Conservation (phyloP, 164 flowering plant species). For the Chimonanthus salicifolius region DNA sequence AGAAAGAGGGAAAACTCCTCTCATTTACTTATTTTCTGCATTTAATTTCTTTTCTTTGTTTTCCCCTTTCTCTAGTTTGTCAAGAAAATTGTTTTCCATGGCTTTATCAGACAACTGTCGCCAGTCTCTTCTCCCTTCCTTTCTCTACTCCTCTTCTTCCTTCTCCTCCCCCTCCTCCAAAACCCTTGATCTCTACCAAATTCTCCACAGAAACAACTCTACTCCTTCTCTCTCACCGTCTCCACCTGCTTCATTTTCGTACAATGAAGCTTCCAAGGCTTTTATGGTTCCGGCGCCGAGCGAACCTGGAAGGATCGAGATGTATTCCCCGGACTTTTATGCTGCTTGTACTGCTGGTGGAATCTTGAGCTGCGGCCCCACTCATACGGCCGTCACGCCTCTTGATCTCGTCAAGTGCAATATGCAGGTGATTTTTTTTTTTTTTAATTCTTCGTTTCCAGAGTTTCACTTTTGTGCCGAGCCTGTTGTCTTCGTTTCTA, state of each 20-base stretch:
- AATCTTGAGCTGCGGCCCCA: slow-evolving; percentile 70
- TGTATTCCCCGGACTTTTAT: slow-evolving; percentile 75
- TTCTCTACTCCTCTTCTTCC: slow-evolving; percentile 36
- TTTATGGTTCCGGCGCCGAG: slow-evolving; percentile 59
- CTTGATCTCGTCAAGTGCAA: slow-evolving; percentile 92
- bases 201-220: slow-evolving; percentile 2
- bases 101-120: slow-evolving; percentile 35
- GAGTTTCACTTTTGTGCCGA: no score
- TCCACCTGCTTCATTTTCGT: slow-evolving; percentile 7
- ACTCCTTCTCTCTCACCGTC: slow-evolving; percentile 12
- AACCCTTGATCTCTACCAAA: slow-evolving; percentile 11
- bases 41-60: no score
- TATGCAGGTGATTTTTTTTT: slow-evolving; percentile 58
- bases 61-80: no score
- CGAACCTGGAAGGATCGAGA: slow-evolving; percentile 63
- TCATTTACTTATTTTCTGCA: no score
- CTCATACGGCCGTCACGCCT: slow-evolving; percentile 89
- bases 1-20: no score
- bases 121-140: slow-evolving; percentile 45
- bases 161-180: slow-evolving; percentile 18
- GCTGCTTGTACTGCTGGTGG: slow-evolving; percentile 85
- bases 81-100: slow-evolving; percentile 13
- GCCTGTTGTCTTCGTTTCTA: no score
- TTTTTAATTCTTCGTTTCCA: no score
- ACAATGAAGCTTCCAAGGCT: slow-evolving; percentile 2